phyloP scores from a whole-genome alignment of 2,329 filamentous ascomycete species.

The Cadophora gregata region DNA sequence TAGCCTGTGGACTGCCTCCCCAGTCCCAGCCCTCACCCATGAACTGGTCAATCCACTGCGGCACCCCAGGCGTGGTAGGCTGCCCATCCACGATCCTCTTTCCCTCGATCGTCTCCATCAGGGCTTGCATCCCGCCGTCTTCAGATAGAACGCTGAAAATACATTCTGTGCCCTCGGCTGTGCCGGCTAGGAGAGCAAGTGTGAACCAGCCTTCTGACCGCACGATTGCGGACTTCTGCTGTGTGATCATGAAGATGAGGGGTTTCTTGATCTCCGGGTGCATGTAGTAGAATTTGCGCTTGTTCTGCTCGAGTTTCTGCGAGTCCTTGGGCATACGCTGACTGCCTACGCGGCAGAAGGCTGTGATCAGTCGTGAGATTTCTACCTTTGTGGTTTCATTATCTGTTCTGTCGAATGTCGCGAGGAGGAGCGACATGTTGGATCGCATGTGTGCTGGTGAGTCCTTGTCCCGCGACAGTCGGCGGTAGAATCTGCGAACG shows the following conservation, averaged over 20 bases:
- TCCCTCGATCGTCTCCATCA: constrained; percentile 1
- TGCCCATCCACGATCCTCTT: constrained; percentile 4
- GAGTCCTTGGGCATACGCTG: background rate
- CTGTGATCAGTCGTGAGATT: constrained; percentile 2
- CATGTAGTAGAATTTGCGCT: constrained; percentile 6
- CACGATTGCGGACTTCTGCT: constrained; percentile 4
- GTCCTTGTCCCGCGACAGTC: constrained; percentile 8
- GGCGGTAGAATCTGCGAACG: constrained; percentile 12
- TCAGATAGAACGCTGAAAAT: background rate
- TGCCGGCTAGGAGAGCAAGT: background rate
- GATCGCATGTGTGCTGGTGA: constrained; percentile 10
- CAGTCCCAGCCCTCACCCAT: constrained; percentile 11
- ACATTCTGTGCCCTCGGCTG: constrained; percentile 1
- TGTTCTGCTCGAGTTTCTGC: constrained; percentile 7
- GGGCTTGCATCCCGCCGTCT: constrained; percentile 3
- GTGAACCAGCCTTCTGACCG: constrained; percentile 10
- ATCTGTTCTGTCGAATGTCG: background rate
- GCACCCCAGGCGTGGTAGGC: background rate
- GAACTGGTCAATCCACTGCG: constrained; percentile 10
- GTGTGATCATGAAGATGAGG: constrained; percentile 11
- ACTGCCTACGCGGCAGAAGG: constrained; percentile 3
- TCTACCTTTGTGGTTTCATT: constrained; percentile 10
- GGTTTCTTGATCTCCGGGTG: background rate
- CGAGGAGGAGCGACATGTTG: constrained; percentile 6
- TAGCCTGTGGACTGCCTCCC: background rate